Conservation (phyloP, 768 basidiomycete species). For the Boletus insuetus region DNA sequence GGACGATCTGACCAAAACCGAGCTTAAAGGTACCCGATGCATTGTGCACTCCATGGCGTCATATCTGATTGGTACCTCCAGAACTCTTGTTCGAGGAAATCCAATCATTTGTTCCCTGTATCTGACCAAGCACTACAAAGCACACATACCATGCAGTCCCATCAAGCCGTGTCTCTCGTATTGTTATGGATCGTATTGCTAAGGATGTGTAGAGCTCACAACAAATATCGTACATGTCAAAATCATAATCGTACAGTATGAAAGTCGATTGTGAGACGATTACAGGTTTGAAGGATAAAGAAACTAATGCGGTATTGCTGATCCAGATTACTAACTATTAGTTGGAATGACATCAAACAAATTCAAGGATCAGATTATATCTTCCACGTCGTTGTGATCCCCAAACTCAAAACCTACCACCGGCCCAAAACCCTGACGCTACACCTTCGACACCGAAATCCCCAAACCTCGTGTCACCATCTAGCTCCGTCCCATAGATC, state of each 20-base stretch:
- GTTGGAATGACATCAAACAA: conserved; percentile 5
- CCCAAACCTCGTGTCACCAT: conserved; percentile 79
- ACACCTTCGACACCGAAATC: conserved; percentile 81
- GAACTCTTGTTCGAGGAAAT: conserved; percentile 85
- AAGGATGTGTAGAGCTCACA: conserved; percentile 3
- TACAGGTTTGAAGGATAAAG: background rate
- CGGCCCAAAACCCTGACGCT: conserved; percentile 68
- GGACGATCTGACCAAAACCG: conserved; percentile 71
- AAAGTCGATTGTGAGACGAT: background rate
- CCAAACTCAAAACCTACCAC: conserved; percentile 39
- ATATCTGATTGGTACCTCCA: conserved; percentile 16
- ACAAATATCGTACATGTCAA: conserved; percentile 20
- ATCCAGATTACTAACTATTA: conserved; percentile 8
- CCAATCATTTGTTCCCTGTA: conserved; percentile 65
- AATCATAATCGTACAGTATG: conserved; percentile 19
- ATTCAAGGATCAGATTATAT: conserved; percentile 3
- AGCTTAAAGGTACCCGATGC: conserved; percentile 52
- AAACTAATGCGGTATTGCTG: background rate
- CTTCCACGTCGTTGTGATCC: background rate
- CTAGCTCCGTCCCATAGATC: conserved; percentile 83
- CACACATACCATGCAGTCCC: background rate
- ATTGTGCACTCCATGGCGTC: background rate
- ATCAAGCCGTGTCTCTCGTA: background rate
- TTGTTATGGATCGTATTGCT: background rate
- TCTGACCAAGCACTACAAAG: conserved; percentile 34